phyloP scores from a whole-genome alignment of 2,329 filamentous ascomycete species.

The Aspergillus pseudotamarii region DNA sequence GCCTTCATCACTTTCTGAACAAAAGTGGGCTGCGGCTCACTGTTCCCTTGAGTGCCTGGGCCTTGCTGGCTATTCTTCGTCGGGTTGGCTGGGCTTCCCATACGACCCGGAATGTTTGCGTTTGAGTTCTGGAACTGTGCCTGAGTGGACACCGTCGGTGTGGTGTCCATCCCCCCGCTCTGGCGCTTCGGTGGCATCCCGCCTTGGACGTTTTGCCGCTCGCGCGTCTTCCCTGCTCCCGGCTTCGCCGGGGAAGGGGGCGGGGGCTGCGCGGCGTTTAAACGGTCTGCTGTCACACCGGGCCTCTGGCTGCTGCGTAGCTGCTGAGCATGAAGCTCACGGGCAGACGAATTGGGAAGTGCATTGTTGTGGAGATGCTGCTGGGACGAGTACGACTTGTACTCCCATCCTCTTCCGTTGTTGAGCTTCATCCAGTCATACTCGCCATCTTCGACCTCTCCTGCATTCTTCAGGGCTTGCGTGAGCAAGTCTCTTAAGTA shows the following conservation, averaged over 20 bases:
- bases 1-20: slow-evolving; percentile 92
- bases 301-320: slow-evolving; percentile 62
- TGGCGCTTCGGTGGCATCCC: slow-evolving; percentile 74
- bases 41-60: slow-evolving; percentile 57
- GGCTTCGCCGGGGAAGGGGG: slow-evolving; percentile 82
- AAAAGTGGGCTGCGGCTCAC: slow-evolving; percentile 75
- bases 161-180: slow-evolving; percentile 69
- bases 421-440: slow-evolving; percentile 99
- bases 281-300: slow-evolving; percentile 78
- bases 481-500: slow-evolving; percentile 96
- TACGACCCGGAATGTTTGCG: slow-evolving; percentile 73
- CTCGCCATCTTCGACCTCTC: slow-evolving; percentile 94
- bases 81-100: slow-evolving; percentile 59
- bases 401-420: slow-evolving; percentile 91
- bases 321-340: slow-evolving; percentile 74
- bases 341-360: slow-evolving; percentile 78
- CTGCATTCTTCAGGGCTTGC: slow-evolving; percentile 89
- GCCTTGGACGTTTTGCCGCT: slow-evolving; percentile 76
- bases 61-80: slow-evolving; percentile 61
- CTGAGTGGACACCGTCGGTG: slow-evolving; percentile 87
- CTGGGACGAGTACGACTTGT: slow-evolving; percentile 69
- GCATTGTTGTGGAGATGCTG: slow-evolving; percentile 77
- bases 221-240: slow-evolving; percentile 70
- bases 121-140: slow-evolving; percentile 97
- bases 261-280: slow-evolving; percentile 91